phyloP scores from a whole-genome alignment of 306 rosid species.

The Spatholobus suberectus region DNA sequence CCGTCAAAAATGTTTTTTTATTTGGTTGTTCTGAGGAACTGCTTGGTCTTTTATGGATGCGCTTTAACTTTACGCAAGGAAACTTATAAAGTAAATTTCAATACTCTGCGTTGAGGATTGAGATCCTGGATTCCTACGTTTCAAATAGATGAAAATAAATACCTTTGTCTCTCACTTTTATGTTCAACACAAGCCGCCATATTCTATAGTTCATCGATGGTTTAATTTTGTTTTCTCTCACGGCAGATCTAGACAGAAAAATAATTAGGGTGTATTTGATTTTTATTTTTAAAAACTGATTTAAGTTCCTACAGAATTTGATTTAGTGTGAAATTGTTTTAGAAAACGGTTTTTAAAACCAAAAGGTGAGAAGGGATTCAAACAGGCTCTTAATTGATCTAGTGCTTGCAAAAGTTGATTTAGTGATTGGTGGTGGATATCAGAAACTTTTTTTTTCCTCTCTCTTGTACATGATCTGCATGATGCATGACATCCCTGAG shows the following conservation, averaged over 20 bases:
- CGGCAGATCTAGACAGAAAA: slow-evolving; percentile 30
- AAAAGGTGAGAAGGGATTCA: not conserved
- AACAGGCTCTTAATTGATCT: not conserved
- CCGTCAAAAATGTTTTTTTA: not conserved
- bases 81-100: not conserved
- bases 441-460: not conserved
- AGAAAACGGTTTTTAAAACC: not conserved
- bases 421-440: not conserved
- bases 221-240: slow-evolving; percentile 12
- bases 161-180: not conserved
- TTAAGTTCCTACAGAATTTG: slow-evolving; percentile 15
- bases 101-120: slow-evolving; percentile 1
- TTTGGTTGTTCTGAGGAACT: not conserved
- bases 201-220: not conserved
- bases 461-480: not conserved
- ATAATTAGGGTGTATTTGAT: not conserved
- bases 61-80: not conserved
- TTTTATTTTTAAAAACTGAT: not conserved
- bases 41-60: not conserved
- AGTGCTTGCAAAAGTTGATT: slow-evolving; percentile 20
- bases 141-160: not conserved
- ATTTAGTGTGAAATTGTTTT: not conserved
- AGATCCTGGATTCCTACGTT: slow-evolving; percentile 11
- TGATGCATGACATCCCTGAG: not conserved
- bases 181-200: not conserved